Base-by-base conservation (phyloP, 306 rosid species). In the cucumber (Cucumis sativus) region DNA sequence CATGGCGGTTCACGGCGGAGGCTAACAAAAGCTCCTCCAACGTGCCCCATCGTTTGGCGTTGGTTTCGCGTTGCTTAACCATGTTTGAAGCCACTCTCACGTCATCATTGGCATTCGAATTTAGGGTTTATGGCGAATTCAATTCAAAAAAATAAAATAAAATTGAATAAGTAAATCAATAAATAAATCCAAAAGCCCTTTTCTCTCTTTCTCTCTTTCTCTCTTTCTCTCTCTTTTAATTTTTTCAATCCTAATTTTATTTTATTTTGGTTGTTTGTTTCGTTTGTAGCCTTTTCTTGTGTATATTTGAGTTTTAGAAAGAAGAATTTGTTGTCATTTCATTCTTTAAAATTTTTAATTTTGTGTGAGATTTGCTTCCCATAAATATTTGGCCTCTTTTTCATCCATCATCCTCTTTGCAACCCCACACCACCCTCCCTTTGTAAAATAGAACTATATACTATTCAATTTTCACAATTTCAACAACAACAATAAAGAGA, bases 1-100 rank as follows among this genome's bases (percentile, higher is more conserved):
- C 87, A 80, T 85, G 87, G 30, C 86, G 88, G 76, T 74, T 78
- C 6, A 88, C 91, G 79, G 89, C 91, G 86, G 62, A 83, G 20
- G 85, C 89, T 8, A 88, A 82, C 82, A 88, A 67, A n/a, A 88
- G 89, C 70, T 85, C 91, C 84, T 83, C 86, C 64, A 82, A 79
- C 82, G 89, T 88, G 61, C 87, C 86, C 91, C 91, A 88, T n/a
- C 65, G 85, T 60, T 79, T 81, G 55, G 75, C 82, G 83, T 80
- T 87, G 77, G 79, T 73, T 84, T 78, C 80, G 81, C 65, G 85
- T 79, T 81, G 79, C 82, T 68, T 79, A 73, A 73, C 85, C 89
- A 86, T 86, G 82, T 65, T 79, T 83, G 7, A 16, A 5, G 35
- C 56, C 17, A 43, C 79, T 75, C 80, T 87, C 88, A 84, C 82